Conservation (phyloP, 768 basidiomycete genomes). For the Russula foetens region DNA sequence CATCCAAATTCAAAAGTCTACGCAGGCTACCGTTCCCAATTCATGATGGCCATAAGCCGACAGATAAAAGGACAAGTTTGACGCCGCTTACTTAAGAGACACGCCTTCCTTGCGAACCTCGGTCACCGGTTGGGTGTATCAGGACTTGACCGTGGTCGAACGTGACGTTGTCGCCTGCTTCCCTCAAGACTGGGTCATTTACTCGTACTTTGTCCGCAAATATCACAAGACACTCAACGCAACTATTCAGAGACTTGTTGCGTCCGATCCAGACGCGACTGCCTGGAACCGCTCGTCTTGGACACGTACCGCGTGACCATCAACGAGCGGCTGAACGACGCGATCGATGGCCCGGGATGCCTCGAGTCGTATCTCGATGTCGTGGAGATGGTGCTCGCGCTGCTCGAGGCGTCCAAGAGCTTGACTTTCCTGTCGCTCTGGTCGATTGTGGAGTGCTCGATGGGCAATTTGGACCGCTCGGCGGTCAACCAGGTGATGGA, state of each 20-base stretch:
- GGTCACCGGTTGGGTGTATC: slow-evolving; percentile 92
- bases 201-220: slow-evolving; percentile 71
- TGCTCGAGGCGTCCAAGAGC: slow-evolving; percentile 81
- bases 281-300: slow-evolving; percentile 83
- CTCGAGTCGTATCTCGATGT: slow-evolving; percentile 81
- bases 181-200: slow-evolving; percentile 87
- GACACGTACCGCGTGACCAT: slow-evolving; percentile 84
- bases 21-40: slow-evolving; percentile 93
- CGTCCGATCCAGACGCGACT: slow-evolving; percentile 78
- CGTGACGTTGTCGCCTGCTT: slow-evolving; percentile 86
- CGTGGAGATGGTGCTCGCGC: slow-evolving; percentile 69
- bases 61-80: slow-evolving; percentile 66
- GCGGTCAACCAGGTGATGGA: slow-evolving; percentile 89
- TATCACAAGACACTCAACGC: slow-evolving; percentile 83
- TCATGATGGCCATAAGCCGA: slow-evolving; percentile 72
- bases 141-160: slow-evolving; percentile 91
- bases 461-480: slow-evolving; percentile 89
- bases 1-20: slow-evolving; percentile 88
- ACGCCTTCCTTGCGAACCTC: slow-evolving; percentile 67
- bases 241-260: slow-evolving; percentile 61
- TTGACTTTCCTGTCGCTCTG: slow-evolving; percentile 91
- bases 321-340: slow-evolving; percentile 83
- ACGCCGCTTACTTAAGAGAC: slow-evolving; percentile 53
- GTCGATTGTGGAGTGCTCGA: slow-evolving; percentile 84
- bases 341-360: slow-evolving; percentile 99